These are phyloP conservation scores for Gaertneriomyces semiglobifer DNA, from an alignment of 192 early-diverging fungal genomes.

Conservation along the genomic window DNA sequence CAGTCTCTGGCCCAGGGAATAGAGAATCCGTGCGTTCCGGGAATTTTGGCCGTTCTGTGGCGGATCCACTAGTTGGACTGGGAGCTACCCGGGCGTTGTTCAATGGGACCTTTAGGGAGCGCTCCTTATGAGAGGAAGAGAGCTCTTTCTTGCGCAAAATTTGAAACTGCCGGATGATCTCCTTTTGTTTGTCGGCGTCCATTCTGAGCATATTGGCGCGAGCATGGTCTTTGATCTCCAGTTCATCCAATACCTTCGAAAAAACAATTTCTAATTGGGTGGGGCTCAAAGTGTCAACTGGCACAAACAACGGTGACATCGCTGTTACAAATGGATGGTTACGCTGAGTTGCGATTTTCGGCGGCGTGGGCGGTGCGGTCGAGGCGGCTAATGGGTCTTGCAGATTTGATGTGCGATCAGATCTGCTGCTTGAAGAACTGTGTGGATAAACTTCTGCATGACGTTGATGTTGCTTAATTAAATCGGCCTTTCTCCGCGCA, in stretches of 20 bases:
- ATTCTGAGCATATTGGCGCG: slow-evolving; percentile 26
- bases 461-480: background rate
- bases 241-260: slow-evolving; percentile 12
- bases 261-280: slow-evolving; percentile 13
- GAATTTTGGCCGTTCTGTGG: too few relatives aligned
- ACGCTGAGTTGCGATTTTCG: too few relatives aligned
- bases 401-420: too few relatives aligned
- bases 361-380: too few relatives aligned
- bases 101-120: too few relatives aligned
- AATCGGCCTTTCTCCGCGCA: slow-evolving; percentile 5
- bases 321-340: too few relatives aligned
- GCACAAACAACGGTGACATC: too few relatives aligned
- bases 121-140: background rate
- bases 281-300: background rate
- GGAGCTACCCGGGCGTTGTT: too few relatives aligned
- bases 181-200: slow-evolving; percentile 1
- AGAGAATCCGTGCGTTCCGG: too few relatives aligned
- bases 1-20: too few relatives aligned
- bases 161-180: slow-evolving; percentile 30
- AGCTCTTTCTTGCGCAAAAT: slow-evolving; percentile 6
- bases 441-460: slow-evolving; percentile 6
- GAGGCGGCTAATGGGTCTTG: too few relatives aligned
- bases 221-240: slow-evolving; percentile 27
- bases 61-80: too few relatives aligned
- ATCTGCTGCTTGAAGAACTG: background rate